phyloP scores from a whole-genome alignment of 2,329 filamentous ascomycete species.

The Xylaria sp. region DNA sequence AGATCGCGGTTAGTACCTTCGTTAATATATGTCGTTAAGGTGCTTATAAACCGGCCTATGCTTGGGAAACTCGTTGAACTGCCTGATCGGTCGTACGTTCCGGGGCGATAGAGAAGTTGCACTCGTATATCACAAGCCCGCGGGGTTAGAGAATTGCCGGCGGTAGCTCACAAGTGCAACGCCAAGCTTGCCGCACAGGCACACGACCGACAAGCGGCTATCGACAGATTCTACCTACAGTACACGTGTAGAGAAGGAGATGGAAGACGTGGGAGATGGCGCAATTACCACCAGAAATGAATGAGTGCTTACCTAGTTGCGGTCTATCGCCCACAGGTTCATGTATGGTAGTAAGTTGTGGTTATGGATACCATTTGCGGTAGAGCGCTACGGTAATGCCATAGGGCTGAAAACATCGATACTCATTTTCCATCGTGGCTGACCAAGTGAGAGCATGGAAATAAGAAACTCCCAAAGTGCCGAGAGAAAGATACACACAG shows the following conservation, averaged over 20 bases:
- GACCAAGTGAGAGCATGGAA: conserved; percentile 11
- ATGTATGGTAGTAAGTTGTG: not conserved
- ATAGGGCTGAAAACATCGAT: conserved; percentile 29
- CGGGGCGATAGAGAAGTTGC: conserved; percentile 32
- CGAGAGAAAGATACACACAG: conserved; percentile 23
- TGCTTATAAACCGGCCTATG: conserved; percentile 14
- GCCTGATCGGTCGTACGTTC: conserved; percentile 34
- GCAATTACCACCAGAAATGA: not conserved
- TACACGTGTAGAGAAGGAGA: conserved; percentile 16
- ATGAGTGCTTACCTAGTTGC: not conserved
- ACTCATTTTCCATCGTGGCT: not conserved
- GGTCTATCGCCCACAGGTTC: not conserved
- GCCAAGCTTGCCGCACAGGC: conserved; percentile 24
- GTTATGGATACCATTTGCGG: not conserved
- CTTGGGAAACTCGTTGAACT: conserved; percentile 17
- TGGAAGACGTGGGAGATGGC: not conserved
- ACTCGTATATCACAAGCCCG: conserved; percentile 27
- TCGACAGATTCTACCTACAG: not conserved
- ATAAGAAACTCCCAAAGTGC: conserved; percentile 17
- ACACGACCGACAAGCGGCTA: conserved; percentile 18
- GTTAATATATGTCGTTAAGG: conserved; percentile 15
- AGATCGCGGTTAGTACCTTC: conserved; percentile 13
- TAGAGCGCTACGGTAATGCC: not conserved
- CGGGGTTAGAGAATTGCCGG: conserved; percentile 28
- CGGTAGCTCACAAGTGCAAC: conserved; percentile 7